Evolutionary conservation across 1,284 basidiomycete species (phyloP).

Genomic region (Entoloma clypeatum): DNA sequence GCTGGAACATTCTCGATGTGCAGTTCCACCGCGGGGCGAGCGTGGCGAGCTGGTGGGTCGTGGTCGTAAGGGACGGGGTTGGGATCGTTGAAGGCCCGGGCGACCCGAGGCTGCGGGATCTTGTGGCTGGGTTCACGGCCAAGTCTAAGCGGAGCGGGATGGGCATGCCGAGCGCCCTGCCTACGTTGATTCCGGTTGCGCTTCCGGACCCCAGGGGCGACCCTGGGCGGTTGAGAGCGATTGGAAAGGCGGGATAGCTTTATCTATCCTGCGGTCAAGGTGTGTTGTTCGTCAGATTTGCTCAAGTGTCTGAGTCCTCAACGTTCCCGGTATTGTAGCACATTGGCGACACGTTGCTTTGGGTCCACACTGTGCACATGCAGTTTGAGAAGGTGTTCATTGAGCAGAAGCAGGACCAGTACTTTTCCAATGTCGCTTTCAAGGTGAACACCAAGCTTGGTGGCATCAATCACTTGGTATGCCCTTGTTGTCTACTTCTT

Average conservation of each 20-base stretch:
- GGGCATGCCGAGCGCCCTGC: constrained; percentile 32
- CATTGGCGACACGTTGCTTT: constrained; percentile 64
- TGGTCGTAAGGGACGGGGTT: constrained; percentile 51
- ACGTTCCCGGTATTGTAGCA: constrained; percentile 32
- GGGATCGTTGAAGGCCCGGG: constrained; percentile 35
- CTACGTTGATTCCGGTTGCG: constrained; percentile 35
- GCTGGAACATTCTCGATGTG: constrained; percentile 71
- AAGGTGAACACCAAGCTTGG: constrained; percentile 76
- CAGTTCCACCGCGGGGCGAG: constrained; percentile 53
- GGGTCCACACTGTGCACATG: constrained; percentile 68
- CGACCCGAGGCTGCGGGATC: constrained; percentile 37
- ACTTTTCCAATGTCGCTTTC: constrained; percentile 69
- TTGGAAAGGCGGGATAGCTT: constrained; percentile 63
- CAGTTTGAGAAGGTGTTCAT: constrained; percentile 55
- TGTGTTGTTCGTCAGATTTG: constrained; percentile 13
- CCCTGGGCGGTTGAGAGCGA: constrained; percentile 37
- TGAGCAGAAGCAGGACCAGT: constrained; percentile 62
- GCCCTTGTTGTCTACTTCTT: background rate
- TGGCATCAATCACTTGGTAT: constrained; percentile 64
- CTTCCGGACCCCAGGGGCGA: constrained; percentile 33
- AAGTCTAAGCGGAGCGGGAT: constrained; percentile 59
- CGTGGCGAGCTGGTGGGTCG: constrained; percentile 54
- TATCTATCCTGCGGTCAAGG: constrained; percentile 74
- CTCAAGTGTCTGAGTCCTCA: background rate
- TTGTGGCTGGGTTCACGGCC: constrained; percentile 46